Percentiles rank a stretch among this genome's conserved stretches.
Evolutionary conservation across 148 eudicot species (phyloP).

Genomic region (Salicornia ramosissima): DNA sequence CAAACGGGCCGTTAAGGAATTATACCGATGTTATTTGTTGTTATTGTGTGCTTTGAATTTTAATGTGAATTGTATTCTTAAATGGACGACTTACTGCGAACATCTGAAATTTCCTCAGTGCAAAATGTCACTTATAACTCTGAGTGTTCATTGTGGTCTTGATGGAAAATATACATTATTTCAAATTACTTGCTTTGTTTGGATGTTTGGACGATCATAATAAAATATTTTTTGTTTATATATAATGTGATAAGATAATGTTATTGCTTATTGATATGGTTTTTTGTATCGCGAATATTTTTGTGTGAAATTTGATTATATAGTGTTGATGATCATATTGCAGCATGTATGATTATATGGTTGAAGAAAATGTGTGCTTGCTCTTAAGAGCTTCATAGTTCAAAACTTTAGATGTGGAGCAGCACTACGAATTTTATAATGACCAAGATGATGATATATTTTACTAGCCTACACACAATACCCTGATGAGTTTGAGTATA

Average conservation of each 20-base stretch:
- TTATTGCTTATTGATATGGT: not conserved
- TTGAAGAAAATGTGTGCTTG: constrained; percentile 81
- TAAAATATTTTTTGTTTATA: not conserved
- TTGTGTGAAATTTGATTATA: constrained; percentile 6
- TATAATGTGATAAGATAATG: too few relatives aligned
- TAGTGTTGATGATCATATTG: constrained; percentile 10
- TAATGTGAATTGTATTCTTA: constrained; percentile 85
- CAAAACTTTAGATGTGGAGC: constrained; percentile 56
- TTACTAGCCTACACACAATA: constrained; percentile 32
- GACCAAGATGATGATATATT: constrained; percentile 42
- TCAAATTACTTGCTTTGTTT: not conserved
- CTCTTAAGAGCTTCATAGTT: constrained; percentile 84
- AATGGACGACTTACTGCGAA: constrained; percentile 81
- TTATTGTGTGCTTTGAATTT: not conserved
- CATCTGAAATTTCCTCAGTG: constrained; percentile 89
- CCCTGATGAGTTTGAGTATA: constrained; percentile 41
- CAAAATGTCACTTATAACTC: constrained; percentile 74
- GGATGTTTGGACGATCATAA: not conserved
- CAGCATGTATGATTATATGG: constrained; percentile 83
- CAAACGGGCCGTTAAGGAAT: too few relatives aligned
- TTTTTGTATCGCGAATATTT: too few relatives aligned
- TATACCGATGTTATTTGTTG: constrained; percentile 4
- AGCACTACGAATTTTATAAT: constrained; percentile 38
- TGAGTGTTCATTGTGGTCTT: constrained; percentile 66
- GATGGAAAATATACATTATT: constrained; percentile 62